Evolutionary conservation across 164 flowering plant species (phyloP), one percentile per base, ranked within the genome.

Genomic region (Amborella trichopoda): DNA sequence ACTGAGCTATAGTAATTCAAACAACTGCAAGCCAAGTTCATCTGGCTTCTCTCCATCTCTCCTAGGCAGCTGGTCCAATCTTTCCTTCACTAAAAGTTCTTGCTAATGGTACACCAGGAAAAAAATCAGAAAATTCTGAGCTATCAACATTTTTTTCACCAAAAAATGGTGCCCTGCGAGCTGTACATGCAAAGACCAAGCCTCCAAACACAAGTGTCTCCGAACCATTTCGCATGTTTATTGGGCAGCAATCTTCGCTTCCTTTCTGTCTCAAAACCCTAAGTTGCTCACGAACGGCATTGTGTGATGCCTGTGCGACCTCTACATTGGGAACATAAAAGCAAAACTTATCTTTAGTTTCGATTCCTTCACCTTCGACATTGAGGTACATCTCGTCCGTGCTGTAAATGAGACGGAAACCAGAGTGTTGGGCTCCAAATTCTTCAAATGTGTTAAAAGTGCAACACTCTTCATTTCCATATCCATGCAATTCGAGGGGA

Each of bases 61-160:
- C 8, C 25, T n/a, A n/a, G n/a, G 18, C 40, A 24, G 37, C 44
- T 13, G 56, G 19, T 1, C 69, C 78, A 36, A 81, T 79, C 68
- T 83, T 94, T 19, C 88, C 86, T 20, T 56, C 28, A 44, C 85
- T 77, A 48, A 64, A 79, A 25, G 61, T 50, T 52, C 96, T 94
- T n/a, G 64, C 76, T 17, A 83, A 23, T 6, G 83, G 65, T 23
- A 60, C 50, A 23, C 62, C 74, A 1, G 85, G 83, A 24, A 83
- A 83, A 55, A 68, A 72, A 30, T 71, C 76, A 36, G 63, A 23
- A 52, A 87, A 67, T 5, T 77, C 80, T 11, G 70, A 62, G 66
- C 85, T 69, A 47, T 83, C 88, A 46, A 71, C 60, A 53, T 74
- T 65, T 11, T 25, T 48, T 16, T 30, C 23, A 13, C 68, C 78